Base-by-base conservation (phyloP, 305 asterid species). In the Stenogyne calaminthoides region DNA sequence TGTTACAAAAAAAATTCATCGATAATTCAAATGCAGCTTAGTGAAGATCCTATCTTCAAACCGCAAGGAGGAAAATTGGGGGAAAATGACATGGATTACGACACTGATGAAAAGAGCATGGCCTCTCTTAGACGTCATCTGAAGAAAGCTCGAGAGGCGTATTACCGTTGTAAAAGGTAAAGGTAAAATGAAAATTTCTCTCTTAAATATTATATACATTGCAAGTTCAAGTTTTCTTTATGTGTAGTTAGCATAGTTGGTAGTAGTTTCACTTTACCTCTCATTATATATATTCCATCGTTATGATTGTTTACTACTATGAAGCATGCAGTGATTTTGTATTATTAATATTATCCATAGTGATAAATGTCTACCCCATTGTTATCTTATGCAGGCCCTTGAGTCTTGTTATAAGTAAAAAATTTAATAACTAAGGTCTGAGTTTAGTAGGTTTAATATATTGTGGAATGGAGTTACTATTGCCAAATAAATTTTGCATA, bases 11-110 rank as follows among this genome's bases (percentile, higher is more conserved):
- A 25, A 25, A 25, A 61, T 39, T 14, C 16, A 5, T 70, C 39
- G 20, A 59, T 55, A 49, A 55, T 55, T 27, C 42, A 64, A 52
- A 32, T 77, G 81, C 89, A 88, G 92, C 85, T 88, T 71, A 88
- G 63, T 61, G 95, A 87, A 72, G 96, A 90, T 60, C 85, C 92
- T 19, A 77, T 91, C 58, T 90, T 88, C 54, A 90, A 87, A 83
- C 96, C 92, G 3, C 91, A 88, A 87, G 96, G 96, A 54, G 92
- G 95, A 22, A 87, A 78, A 65, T 77, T 88, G 52, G 94, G 96
- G 66, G 92, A 84, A 85, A 85, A 77, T 79, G 96, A 90, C 71
- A 87, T 88, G 96, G 96, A 88, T 72, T 90, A 88, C 64, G 95
- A 90, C 79, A 84, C 92, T 76, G 96, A 90, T 82, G 78, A 72